Base-by-base conservation (phyloP, 2,329 filamentous ascomycete species). In the Cladosporium cucumerinum region DNA sequence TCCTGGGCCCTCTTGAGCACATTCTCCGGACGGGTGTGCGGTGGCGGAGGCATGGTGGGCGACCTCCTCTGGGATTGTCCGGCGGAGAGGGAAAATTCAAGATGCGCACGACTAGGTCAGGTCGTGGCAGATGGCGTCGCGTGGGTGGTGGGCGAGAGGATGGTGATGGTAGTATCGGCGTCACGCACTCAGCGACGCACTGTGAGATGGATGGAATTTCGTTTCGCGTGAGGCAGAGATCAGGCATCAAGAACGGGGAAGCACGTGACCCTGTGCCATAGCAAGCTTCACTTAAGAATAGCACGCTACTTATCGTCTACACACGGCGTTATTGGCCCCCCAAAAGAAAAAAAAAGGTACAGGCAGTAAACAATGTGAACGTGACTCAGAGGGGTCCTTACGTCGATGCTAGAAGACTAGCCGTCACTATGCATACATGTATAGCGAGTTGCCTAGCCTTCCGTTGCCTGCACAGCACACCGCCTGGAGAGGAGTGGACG, bases 21-120 rank as follows among this genome's bases (percentile, higher is more conserved):
- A 89, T 99, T 99, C 85, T 99, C 95, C 77, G 95, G 95, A 82
- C 96, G 96, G 79, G 95, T 93, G 80, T 98, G 93, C 73, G 93
- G 91, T 83, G 93, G 93, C 79, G 95, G 95, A 85, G 95, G 92
- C 95, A 94, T 89, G 77, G 75, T 87, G 79, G 77, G 76, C 36
- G 57, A 64, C 55, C 55, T 64, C 52, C 61, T 64, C 60, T 62
- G 49, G 60, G 39, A 28, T 62, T 62, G 60, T 54, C 60, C 21
- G 32, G 26, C n/a, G 60, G 60, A 62, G 60, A 62, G 60, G 60
- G 43, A 32, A 7, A 14, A 61, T 39, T 55, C 49, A 51, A 54
- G 49, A 62, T 62, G 60, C 60, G 48, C 60, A 62, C 60, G 60
- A 62, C 60, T 51, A 55, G 60, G 60, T 62, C 60, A 62, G 60